Base-by-base conservation (phyloP, 768 basidiomycete species). In the Chalciporus piperatus region DNA sequence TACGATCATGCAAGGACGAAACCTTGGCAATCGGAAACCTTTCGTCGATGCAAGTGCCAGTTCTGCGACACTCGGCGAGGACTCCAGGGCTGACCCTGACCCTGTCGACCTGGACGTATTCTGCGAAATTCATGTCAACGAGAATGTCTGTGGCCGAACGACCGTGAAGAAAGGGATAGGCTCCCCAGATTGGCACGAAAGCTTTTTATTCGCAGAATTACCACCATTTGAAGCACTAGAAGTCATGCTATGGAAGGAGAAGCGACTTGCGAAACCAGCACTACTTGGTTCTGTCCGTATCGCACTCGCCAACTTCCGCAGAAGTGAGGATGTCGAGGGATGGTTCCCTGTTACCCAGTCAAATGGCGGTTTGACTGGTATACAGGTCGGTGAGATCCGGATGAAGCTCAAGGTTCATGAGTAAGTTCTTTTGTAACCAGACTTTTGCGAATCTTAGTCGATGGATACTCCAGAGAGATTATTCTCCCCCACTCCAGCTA, bases 181-280 rank as follows among this genome's bases (percentile, higher is more conserved):
- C 33, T 77, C 78, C 39, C 82, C 85, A 0, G 84, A 90, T 62
- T 95, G 92, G 92, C 86, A 89, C 56, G 92, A 95, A 70, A 73
- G 62, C 38, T 93, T 95, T 64, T 65, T 71, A 19, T 85, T 92
- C 56, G 65, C 82, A 1, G 89, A 92, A 61, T 70, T 94, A 23
- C 89, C 92, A 16, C 87, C 88, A 0, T 91, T 92, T 60, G 81
- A 84, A 53, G 78, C 77, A 27, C 70, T 94, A 38, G 82, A 83
- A 46, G 71, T 94, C 52, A 67, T 79, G 33, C 72, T 94, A 19
- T 87, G 80, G 79, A 78, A 77, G 50, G 87, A 87, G 69, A 88
- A 83, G 72, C 82, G 79, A 57, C 65, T 78, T 23, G 64, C 72
- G 59, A 87, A 83, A 63, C 79, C 83, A 4, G 56, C 66, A 4